These are phyloP conservation scores for Baorangia bicolor DNA, from an alignment of 768 basidiomycete species.

Conservation along the genomic window DNA sequence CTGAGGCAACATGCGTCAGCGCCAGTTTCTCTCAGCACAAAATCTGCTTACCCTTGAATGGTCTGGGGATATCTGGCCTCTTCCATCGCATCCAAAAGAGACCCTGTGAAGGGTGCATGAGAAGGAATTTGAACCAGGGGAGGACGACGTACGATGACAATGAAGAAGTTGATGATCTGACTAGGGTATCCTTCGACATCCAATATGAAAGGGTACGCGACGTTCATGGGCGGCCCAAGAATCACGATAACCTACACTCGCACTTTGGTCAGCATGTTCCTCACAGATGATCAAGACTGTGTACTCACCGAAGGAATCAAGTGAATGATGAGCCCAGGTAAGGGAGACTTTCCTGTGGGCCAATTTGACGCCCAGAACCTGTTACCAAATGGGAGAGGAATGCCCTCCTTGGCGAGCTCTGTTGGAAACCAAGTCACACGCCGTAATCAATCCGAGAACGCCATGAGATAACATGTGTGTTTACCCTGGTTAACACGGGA, in stretches of 20 bases:
- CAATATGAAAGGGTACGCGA: conserved; percentile 60
- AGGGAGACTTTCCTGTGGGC: conserved; percentile 54
- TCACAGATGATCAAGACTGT: background rate
- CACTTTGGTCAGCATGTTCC: background rate
- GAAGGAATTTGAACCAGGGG: conserved; percentile 28
- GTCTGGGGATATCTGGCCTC: conserved; percentile 45
- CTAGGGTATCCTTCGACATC: conserved; percentile 48
- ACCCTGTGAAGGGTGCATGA: conserved; percentile 34
- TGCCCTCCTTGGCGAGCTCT: conserved; percentile 62
- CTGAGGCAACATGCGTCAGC: conserved; percentile 22
- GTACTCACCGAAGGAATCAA: conserved; percentile 47
- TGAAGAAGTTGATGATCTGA: conserved; percentile 56
- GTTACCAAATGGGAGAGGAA: conserved; percentile 60
- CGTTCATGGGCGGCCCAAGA: conserved; percentile 47
- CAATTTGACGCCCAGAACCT: conserved; percentile 61
- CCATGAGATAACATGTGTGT: background rate
- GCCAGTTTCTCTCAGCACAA: background rate
- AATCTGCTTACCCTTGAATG: conserved; percentile 47
- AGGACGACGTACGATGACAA: conserved; percentile 43
- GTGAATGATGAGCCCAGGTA: conserved; percentile 54
- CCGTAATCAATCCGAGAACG: background rate
- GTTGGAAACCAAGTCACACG: background rate
- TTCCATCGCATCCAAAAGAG: conserved; percentile 57
- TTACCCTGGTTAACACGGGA: conserved; percentile 53
- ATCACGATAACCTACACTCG: conserved; percentile 47